Evolutionary conservation across 352 stramenopile species (phyloP), one percentile per base, ranked within the genome.

Genomic region (Phytophthora fragariaefolia): DNA sequence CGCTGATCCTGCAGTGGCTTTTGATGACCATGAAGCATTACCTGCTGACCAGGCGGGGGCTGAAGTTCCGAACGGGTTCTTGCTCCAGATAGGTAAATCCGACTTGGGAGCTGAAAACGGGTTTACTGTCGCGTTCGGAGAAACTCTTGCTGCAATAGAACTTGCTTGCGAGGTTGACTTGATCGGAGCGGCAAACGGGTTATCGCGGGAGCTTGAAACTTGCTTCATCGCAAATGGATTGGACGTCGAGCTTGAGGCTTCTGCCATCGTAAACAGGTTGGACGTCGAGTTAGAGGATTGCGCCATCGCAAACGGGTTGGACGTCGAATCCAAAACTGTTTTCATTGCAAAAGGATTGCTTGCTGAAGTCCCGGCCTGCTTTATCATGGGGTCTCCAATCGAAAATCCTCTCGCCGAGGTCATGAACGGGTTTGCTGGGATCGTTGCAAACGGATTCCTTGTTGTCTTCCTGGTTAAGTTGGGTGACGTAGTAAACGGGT

Each of bases 341-440:
- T n/a, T 47, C 15, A 18, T 6, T 49, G 27, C 50, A 46, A 68
- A 68, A 17, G 63, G 48, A 45, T 64, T 65, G 61, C 20, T 40
- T 24, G 26, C 20, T 13, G 36, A 20, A 43, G 36, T 20, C 4
- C 36, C 36, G 0, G n/a, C n/a, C 10, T 56, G 47, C 47, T 32
- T 43, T 13, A 6, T n/a, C n/a, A n/a, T 43, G 24, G 47, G 8
- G 24, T 26, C 3, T 15, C 23, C 30, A 40, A 58, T 42, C 34
- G 28, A 56, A 30, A 28, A 43, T 2, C 6, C 12, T 12, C 27
- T 40, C n/a, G 42, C 26, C 42, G 42, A 48, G n/a, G 20, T 27
- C 42, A 18, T n/a, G 6, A 48, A 58, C 7, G 30, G n/a, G 12
- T 28, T 58, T 2, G 23, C 18, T n/a, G 45, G n/a, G 32, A 27